These are phyloP conservation scores for Chlorociboria aeruginascens DNA, from an alignment of 495 filamentous ascomycete species.

Conservation along the genomic window DNA sequence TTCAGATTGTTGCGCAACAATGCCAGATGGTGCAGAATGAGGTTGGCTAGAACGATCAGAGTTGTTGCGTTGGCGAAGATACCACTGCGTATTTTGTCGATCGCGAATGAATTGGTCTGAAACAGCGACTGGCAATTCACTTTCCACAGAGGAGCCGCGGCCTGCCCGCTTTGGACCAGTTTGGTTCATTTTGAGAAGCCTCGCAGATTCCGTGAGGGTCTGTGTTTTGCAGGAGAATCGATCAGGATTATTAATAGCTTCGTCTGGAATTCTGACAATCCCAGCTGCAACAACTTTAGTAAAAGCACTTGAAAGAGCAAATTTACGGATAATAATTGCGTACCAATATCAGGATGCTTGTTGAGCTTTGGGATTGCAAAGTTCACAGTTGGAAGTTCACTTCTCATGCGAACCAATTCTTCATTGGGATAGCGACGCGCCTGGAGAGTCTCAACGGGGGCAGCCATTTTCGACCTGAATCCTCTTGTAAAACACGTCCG, in stretches of 20 bases:
- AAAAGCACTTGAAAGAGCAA: not conserved
- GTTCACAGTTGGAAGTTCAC: conserved; percentile 3
- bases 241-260: conserved; percentile 5
- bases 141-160: conserved; percentile 9
- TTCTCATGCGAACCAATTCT: conserved; percentile 8
- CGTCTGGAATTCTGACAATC: conserved; percentile 10
- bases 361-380: conserved; percentile 10
- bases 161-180: not conserved
- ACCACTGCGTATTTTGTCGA: conserved; percentile 12
- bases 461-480: too few species aligned
- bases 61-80: conserved; percentile 14
- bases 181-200: not conserved
- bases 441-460: not conserved
- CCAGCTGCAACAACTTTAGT: conserved; percentile 4
- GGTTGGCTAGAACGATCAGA: conserved; percentile 25
- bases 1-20: conserved; percentile 34
- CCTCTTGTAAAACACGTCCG: too few species aligned
- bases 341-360: conserved; percentile 16
- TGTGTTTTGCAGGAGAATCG: conserved; percentile 5
- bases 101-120: not conserved
- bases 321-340: not conserved
- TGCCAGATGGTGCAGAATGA: conserved; percentile 31
- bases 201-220: conserved; percentile 5
- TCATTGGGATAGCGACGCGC: conserved; percentile 8
- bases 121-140: not conserved